Evolutionary conservation across 2,329 filamentous ascomycete genomes (phyloP).

Genomic region (Atkinsonella hypoxylon): DNA sequence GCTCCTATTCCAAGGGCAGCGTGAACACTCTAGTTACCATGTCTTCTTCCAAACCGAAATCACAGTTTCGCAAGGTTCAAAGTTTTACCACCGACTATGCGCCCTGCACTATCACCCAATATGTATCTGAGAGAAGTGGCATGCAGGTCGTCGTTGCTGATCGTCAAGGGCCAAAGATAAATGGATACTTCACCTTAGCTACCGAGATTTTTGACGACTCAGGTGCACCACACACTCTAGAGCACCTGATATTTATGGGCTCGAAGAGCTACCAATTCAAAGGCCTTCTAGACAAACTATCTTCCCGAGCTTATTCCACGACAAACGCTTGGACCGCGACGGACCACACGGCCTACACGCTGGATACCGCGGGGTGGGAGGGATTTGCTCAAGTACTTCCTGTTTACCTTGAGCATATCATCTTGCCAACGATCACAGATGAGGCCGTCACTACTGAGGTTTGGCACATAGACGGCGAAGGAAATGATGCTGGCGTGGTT

Average conservation of each 20-base stretch:
- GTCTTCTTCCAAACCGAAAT: constrained; percentile 2
- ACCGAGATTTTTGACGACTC: constrained; percentile 98
- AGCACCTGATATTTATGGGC: constrained; percentile 78
- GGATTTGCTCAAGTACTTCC: constrained; percentile 91
- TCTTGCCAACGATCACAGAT: constrained; percentile 85
- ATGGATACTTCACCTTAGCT: constrained; percentile 87
- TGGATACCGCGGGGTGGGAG: constrained; percentile 93
- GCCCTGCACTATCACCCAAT: constrained; percentile 78
- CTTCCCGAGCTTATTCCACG: constrained; percentile 80
- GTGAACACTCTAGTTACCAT: not conserved
- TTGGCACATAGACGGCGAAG: constrained; percentile 85
- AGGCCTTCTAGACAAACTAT: constrained; percentile 86
- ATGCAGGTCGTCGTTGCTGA: constrained; percentile 92
- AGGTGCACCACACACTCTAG: constrained; percentile 77
- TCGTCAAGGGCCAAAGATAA: constrained; percentile 85
- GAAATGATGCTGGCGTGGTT: constrained; percentile 91
- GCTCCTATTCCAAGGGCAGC: not conserved
- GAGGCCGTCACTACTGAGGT: constrained; percentile 91
- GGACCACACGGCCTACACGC: constrained; percentile 90
- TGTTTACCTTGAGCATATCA: constrained; percentile 87
- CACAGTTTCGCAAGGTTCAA: constrained; percentile 71
- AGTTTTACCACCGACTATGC: constrained; percentile 85
- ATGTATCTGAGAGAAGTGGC: constrained; percentile 88
- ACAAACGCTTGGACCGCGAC: constrained; percentile 98
- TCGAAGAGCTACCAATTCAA: constrained; percentile 92